Percentiles rank a stretch among this genome's conserved stretches.
Evolutionary conservation across 805 yeast genomes (phyloP).

Genomic region (Suhomyces tanzawaensis): DNA sequence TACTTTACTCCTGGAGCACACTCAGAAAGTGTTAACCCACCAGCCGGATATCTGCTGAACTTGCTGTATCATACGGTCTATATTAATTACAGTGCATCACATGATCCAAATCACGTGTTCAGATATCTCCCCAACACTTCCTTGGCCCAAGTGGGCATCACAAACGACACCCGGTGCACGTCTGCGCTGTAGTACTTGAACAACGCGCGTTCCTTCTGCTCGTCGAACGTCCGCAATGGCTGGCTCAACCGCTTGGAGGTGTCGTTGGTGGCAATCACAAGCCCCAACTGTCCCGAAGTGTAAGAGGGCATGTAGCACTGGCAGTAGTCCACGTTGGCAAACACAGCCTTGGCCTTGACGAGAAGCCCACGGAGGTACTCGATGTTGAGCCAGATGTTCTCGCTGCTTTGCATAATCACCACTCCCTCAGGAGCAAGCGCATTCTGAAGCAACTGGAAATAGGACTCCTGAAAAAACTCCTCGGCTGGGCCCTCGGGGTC

Average conservation of each 20-base stretch:
- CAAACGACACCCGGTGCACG: slow-evolving; percentile 71
- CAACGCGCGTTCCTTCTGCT: slow-evolving; percentile 45
- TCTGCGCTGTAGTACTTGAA: slow-evolving; percentile 64
- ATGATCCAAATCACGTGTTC: too few species aligned
- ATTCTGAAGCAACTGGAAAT: slow-evolving; percentile 63
- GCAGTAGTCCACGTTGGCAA: slow-evolving; percentile 60
- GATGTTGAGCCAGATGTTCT: slow-evolving; percentile 73
- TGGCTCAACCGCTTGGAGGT: slow-evolving; percentile 39
- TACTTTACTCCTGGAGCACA: too few species aligned
- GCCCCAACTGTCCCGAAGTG: slow-evolving; percentile 85
- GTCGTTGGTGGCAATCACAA: slow-evolving; percentile 69
- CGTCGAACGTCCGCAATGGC: slow-evolving; percentile 50
- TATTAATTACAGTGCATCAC: too few species aligned
- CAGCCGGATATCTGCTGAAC: too few species aligned
- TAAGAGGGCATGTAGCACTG: slow-evolving; percentile 85
- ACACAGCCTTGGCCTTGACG: slow-evolving; percentile 51
- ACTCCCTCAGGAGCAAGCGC: slow-evolving; percentile 65
- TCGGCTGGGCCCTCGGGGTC: slow-evolving; percentile 98
- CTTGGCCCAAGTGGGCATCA: slow-evolving; percentile 79
- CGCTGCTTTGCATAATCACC: slow-evolving; percentile 76
- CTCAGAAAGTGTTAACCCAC: too few species aligned
- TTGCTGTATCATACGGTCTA: too few species aligned
- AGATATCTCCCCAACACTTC: slow-evolving; percentile 28
- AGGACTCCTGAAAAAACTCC: slow-evolving; percentile 74
- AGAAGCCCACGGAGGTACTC: slow-evolving; percentile 48